Evolutionary conservation across 2,329 filamentous ascomycete species (phyloP), one percentile per base, ranked within the genome.

Genomic region (Balansia obtecta): DNA sequence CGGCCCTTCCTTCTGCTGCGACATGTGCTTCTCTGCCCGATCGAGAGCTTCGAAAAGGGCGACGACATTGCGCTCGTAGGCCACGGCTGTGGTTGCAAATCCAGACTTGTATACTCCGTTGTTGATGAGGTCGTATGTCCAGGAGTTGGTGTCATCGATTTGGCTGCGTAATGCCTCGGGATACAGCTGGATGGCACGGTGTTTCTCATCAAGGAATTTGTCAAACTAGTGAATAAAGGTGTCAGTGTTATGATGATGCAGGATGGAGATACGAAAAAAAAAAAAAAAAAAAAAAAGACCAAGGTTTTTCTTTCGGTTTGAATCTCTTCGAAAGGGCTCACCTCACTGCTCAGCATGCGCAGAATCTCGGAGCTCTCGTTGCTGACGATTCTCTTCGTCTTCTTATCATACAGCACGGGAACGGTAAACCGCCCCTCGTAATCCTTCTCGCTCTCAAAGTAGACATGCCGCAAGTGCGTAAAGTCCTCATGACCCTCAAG

Each of bases 341-440:
- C 88, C 60, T 81, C 86, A 41, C 75, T 76, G 63, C 86, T 86
- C 54, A 96, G 73, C 86, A 95, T 95, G 63, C 90, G 83, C 65
- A 95, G 82, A 64, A 96, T 95, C 71, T 96, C 90, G 57, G 83
- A 83, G 66, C 85, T 88, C 75, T 95, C 90, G 58, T 96, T 96
- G 77, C 77, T 93, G 54, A 95, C 89, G 61, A 95, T 94, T 34
- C 72, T 78, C 60, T 82, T 77, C 48, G 72, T 69, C 70, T 85
- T 82, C 69, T 80, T 88, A 68, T 95, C 88, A 70, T 85, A 94
- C 50, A 96, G 74, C 3, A 88, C 85, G 0, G 90, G 90, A 15
- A 96, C 90, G 0, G 90, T 95, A 66, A 90, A 95, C 12, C 90
- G 79, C 1, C 86, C 89, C 2, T 71, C 64, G 61, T 91, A 96